phyloP scores from a whole-genome alignment of 495 filamentous ascomycete genomes.

The Cudoniella acicularis region DNA sequence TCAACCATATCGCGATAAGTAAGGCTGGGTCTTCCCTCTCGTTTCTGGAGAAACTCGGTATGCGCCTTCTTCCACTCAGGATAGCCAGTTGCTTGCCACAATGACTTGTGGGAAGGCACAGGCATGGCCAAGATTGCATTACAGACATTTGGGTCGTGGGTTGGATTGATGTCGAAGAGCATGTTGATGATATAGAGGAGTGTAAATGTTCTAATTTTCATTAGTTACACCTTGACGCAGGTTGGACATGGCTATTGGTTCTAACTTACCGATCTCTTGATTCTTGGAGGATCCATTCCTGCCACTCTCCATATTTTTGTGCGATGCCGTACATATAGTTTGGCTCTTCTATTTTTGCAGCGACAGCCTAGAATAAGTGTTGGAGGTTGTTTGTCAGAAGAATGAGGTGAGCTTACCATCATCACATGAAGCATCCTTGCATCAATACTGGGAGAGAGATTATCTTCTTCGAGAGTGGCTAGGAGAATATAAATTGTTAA shows the following conservation, averaged over 20 bases:
- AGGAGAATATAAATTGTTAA: background rate
- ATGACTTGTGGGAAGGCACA: background rate
- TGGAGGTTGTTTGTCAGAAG: no score
- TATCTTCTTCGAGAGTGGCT: background rate
- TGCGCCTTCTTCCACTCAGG: conserved; percentile 4
- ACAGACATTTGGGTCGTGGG: background rate
- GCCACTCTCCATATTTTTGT: conserved; percentile 1
- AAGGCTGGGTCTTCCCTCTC: background rate
- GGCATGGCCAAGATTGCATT: background rate
- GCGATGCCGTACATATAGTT: no score
- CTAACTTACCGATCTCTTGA: conserved; percentile 1
- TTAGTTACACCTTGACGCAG: background rate
- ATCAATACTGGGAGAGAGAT: background rate
- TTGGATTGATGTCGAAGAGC: background rate
- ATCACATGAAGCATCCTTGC: background rate
- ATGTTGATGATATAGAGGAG: conserved; percentile 6
- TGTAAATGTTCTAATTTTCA: background rate
- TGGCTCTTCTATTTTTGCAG: background rate
- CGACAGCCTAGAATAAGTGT: background rate
- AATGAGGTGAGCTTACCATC: background rate
- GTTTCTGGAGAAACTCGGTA: background rate
- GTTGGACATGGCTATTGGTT: background rate
- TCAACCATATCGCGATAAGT: conserved; percentile 2
- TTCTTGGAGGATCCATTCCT: background rate
- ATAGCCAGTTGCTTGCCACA: background rate